These are phyloP conservation scores for Jackrogersella multiformis DNA, from an alignment of 495 filamentous ascomycete genomes.

Conservation along the genomic window DNA sequence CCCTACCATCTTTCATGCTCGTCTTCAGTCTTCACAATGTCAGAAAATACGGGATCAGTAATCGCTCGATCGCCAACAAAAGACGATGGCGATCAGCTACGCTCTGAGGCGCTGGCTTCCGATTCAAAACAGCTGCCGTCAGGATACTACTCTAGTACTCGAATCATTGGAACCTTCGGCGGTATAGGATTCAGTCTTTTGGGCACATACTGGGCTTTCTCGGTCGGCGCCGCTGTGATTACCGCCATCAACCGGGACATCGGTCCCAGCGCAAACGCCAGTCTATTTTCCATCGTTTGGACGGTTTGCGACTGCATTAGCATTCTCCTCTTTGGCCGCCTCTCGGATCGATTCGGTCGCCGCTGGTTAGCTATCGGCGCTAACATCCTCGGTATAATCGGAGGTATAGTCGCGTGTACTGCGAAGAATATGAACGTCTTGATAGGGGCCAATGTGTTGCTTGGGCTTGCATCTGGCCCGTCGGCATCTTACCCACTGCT, in stretches of 20 bases:
- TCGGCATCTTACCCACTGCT: conserved; percentile 51
- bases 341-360: conserved; percentile 61
- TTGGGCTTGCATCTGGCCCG: conserved; percentile 51
- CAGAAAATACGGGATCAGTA: not conserved
- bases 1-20: not conserved
- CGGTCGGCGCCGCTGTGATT: conserved; percentile 21
- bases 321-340: conserved; percentile 54
- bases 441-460: conserved; percentile 46
- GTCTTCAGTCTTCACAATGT: conserved; percentile 3
- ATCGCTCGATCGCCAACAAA: conserved; percentile 1
- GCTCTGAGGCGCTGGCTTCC: conserved; percentile 21
- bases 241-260: conserved; percentile 25
- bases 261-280: conserved; percentile 21
- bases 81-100: conserved; percentile 21
- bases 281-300: conserved; percentile 26
- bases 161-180: conserved; percentile 21
- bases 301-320: conserved; percentile 27
- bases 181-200: conserved; percentile 25
- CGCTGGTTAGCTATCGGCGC: conserved; percentile 54
- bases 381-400: conserved; percentile 48
- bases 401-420: conserved; percentile 50
- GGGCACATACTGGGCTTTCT: conserved; percentile 27
- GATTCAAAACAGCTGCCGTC: conserved; percentile 19
- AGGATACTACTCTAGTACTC: conserved; percentile 19
- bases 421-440: conserved; percentile 51